Evolutionary conservation across 805 yeast genomes (phyloP), one percentile per base, ranked within the genome.

Genomic region (Candida chilensis): DNA sequence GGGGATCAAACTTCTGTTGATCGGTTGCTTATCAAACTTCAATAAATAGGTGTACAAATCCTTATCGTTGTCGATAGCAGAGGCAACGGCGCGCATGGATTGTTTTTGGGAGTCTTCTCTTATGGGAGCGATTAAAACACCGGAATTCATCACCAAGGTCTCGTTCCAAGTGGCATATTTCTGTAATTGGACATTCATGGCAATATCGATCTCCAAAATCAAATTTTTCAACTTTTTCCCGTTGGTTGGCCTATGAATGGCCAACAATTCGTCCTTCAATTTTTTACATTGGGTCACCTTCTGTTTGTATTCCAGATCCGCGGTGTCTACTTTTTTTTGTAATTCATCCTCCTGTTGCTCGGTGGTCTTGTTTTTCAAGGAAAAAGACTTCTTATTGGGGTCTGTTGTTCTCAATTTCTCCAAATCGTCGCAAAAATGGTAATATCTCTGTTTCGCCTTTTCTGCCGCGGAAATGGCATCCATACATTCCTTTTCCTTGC

Each of bases 271-370:
- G 40, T 74, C 78, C 51, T 92, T 80, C 41, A 76, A 52, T 27
- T 81, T 73, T 40, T 81, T 78, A 18, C 92, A 82, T 2, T 73
- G 57, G 25, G 77, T 70, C 4, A 87, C 94, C 45, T 73, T 81
- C 44, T 71, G 74, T 50, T 78, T 77, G 57, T 86, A 92, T 38
- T 92, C 98, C 32, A 72, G 68, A 52, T 92, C 96, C 0, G 96
- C 94, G 32, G 64, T 56, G 40, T 80, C 84, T 28, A 92, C 84
- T 48, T 90, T 88, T 32, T 78, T 60, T 37, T 71, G 75, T 13
- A 90, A 61, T 29, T 88, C 95, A 48, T 90, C 97, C 48, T 92
- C 97, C 48, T 79, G 83, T 56, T 90, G 96, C 31, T 78, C 80
- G 2, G 82, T 75, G 0, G 87, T 77, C 40, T 79, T 80, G 24